These are phyloP conservation scores for Colletotrichum tropicicola DNA, from an alignment of 2,329 filamentous ascomycete genomes.

Conservation along the genomic window DNA sequence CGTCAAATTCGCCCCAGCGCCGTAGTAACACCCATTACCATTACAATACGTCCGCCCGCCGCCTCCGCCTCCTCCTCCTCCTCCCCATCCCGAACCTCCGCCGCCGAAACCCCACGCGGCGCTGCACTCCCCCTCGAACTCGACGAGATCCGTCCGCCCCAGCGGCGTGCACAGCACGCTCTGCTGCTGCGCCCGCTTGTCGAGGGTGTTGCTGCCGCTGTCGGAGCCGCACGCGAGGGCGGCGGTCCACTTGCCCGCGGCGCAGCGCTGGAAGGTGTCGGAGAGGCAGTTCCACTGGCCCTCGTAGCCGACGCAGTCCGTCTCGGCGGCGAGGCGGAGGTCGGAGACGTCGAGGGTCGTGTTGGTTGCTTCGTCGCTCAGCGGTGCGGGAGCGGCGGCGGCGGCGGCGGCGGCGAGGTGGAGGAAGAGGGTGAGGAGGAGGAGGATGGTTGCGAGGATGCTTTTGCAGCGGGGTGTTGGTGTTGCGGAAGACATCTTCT, in stretches of 20 bases:
- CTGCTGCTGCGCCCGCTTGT: too few species aligned
- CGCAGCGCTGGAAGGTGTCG: slow-evolving; percentile 59
- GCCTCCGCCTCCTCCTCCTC: neutral
- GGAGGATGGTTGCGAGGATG: neutral
- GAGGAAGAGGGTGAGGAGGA: slow-evolving; percentile 2
- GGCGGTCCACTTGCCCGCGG: slow-evolving; percentile 54
- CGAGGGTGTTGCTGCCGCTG: neutral
- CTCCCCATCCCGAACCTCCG: neutral
- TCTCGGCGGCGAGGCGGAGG: slow-evolving; percentile 43
- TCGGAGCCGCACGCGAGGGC: slow-evolving; percentile 23
- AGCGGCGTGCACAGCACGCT: slow-evolving; percentile 15
- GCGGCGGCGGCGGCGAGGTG: slow-evolving; percentile 22
- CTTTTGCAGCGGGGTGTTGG: neutral
- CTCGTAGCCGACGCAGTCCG: slow-evolving; percentile 51
- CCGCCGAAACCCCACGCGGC: slow-evolving; percentile 11
- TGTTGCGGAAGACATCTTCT: neutral
- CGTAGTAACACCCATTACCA: slow-evolving; percentile 13
- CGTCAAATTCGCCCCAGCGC: slow-evolving; percentile 3
- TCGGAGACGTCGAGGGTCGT: slow-evolving; percentile 1
- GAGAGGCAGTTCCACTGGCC: slow-evolving; percentile 66
- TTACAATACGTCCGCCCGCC: neutral
- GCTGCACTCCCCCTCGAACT: slow-evolving; percentile 19
- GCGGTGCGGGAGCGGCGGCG: slow-evolving; percentile 12
- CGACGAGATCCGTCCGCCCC: slow-evolving; percentile 18
- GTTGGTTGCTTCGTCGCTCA: slow-evolving; percentile 34